Evolutionary conservation across 2,329 filamentous ascomycete genomes (phyloP).

Genomic region (Orbilia javanica): DNA sequence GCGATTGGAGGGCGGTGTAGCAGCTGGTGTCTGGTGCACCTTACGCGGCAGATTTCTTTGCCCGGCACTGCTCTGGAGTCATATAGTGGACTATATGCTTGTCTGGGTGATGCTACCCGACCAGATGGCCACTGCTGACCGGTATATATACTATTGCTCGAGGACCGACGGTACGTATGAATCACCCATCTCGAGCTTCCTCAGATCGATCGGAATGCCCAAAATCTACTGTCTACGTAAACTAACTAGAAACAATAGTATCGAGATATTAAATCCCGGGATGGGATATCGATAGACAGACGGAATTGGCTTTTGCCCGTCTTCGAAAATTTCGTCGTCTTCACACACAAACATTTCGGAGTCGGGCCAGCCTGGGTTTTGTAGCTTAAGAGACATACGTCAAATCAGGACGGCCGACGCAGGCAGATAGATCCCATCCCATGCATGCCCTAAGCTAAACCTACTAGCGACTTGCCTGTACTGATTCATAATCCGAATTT

Average conservation of each 20-base stretch:
- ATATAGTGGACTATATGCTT: too few species aligned
- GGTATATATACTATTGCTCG: too few species aligned
- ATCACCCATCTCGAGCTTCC: conserved; percentile 17
- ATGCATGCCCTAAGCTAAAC: conserved; percentile 56
- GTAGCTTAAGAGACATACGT: conserved; percentile 17
- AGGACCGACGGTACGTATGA: conserved; percentile 12
- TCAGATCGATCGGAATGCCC: background rate
- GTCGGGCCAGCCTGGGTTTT: conserved; percentile 34
- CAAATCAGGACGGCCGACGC: conserved; percentile 22
- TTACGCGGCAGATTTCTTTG: conserved; percentile 39
- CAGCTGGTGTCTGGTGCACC: conserved; percentile 47
- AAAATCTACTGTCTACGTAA: background rate
- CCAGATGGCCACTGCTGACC: conserved; percentile 15
- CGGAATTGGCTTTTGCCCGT: background rate
- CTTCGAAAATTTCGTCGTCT: too few species aligned
- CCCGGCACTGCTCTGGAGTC: too few species aligned
- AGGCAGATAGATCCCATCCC: conserved; percentile 13
- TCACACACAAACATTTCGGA: too few species aligned
- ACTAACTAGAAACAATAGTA: too few species aligned
- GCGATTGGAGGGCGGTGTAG: conserved; percentile 47
- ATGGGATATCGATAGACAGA: background rate
- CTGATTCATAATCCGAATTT: conserved; percentile 49
- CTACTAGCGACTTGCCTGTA: conserved; percentile 38
- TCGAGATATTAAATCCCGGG: conserved; percentile 19
- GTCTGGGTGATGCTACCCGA: conserved; percentile 33